These are phyloP conservation scores for Tephrocybe sp. DNA, from an alignment of 768 basidiomycete genomes.

Conservation along the genomic window DNA sequence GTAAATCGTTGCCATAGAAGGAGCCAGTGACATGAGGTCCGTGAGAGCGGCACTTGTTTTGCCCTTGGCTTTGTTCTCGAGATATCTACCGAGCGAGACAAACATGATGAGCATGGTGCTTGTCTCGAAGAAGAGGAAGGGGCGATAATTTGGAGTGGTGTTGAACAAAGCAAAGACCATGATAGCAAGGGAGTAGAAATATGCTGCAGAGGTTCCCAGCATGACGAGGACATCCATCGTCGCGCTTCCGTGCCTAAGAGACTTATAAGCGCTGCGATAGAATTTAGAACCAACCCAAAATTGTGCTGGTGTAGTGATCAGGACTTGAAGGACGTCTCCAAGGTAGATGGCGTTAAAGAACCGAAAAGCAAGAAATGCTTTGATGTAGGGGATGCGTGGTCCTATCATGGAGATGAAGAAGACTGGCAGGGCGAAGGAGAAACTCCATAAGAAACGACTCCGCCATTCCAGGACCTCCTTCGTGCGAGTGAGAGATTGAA, in stretches of 20 bases:
- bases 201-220: constrained; percentile 92
- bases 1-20: constrained; percentile 95
- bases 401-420: constrained; percentile 90
- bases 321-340: constrained; percentile 73
- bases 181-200: constrained; percentile 79
- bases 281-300: constrained; percentile 89
- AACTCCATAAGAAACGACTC: constrained; percentile 68
- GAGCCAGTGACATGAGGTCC: constrained; percentile 93
- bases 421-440: constrained; percentile 87
- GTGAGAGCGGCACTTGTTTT: constrained; percentile 96
- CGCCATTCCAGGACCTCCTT: constrained; percentile 95
- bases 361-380: constrained; percentile 45
- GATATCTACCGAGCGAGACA: constrained; percentile 90
- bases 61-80: constrained; percentile 97
- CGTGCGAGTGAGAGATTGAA: constrained; percentile 80
- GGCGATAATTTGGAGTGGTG: constrained; percentile 65
- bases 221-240: constrained; percentile 99
- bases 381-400: constrained; percentile 63
- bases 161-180: constrained; percentile 69
- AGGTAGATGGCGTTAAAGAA: constrained; percentile 73
- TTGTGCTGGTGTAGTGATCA: constrained; percentile 88
- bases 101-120: constrained; percentile 99
- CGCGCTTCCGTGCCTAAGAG: constrained; percentile 82
- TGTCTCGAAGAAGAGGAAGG: constrained; percentile 95
- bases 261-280: constrained; percentile 88